phyloP scores from a whole-genome alignment of 2,329 filamentous ascomycete species.

The Alternaria brassicae region DNA sequence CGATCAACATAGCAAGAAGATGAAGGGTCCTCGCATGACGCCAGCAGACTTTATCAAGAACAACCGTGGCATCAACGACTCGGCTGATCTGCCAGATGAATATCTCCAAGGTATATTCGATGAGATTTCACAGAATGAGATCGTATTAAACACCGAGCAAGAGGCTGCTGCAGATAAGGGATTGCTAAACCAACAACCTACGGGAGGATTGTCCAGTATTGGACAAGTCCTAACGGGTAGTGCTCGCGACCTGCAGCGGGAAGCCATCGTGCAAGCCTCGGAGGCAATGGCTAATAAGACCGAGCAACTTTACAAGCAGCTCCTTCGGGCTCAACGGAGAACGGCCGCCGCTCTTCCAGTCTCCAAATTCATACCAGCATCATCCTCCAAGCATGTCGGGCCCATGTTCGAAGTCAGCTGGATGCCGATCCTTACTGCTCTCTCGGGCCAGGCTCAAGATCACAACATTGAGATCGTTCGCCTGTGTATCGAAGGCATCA shows the following conservation, averaged over 20 bases:
- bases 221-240: slow-evolving; percentile 92
- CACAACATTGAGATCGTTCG: slow-evolving; percentile 92
- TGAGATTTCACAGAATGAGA: slow-evolving; percentile 89
- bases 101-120: slow-evolving; percentile 91
- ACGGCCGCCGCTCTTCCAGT: slow-evolving; percentile 73
- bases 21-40: slow-evolving; percentile 84
- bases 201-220: slow-evolving; percentile 76
- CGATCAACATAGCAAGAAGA: slow-evolving; percentile 89
- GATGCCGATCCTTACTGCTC: slow-evolving; percentile 97
- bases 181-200: slow-evolving; percentile 61
- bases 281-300: slow-evolving; percentile 88
- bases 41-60: slow-evolving; percentile 99
- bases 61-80: slow-evolving; percentile 97
- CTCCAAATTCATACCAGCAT: slow-evolving; percentile 85
- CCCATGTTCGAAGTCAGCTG: slow-evolving; percentile 99
- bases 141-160: slow-evolving; percentile 90
- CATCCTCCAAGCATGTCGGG: slow-evolving; percentile 91
- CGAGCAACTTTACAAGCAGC: slow-evolving; percentile 88
- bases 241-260: slow-evolving; percentile 86
- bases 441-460: slow-evolving; percentile 93
- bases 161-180: slow-evolving; percentile 86
- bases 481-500: slow-evolving; percentile 93
- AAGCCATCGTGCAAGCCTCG: slow-evolving; percentile 92
- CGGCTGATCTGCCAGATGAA: slow-evolving; percentile 88
- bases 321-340: slow-evolving; percentile 87